Evolutionary conservation across 2,329 filamentous ascomycete species (phyloP).

Genomic region (Tolypocladium guangdongense): DNA sequence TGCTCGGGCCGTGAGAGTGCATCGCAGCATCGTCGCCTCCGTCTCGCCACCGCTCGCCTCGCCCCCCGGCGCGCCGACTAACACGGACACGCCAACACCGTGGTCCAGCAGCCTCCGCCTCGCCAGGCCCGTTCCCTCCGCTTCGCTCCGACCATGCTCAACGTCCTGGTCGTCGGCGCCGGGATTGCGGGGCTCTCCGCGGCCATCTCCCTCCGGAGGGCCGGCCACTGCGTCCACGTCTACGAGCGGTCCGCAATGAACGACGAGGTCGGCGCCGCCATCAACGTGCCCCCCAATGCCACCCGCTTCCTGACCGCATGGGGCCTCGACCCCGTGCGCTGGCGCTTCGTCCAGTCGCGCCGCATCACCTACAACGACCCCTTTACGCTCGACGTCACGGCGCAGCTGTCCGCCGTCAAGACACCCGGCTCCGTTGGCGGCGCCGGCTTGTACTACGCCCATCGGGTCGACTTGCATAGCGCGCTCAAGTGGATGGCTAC

Average conservation of each 20-base stretch:
- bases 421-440: slow-evolving; percentile 14
- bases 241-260: slow-evolving; percentile 26
- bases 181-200: slow-evolving; percentile 25
- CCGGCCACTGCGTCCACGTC: slow-evolving; percentile 21
- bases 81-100: not conserved
- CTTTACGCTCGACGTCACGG: slow-evolving; percentile 12
- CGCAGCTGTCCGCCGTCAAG: slow-evolving; percentile 2
- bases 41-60: not conserved
- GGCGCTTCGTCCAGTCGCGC: slow-evolving; percentile 14
- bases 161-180: slow-evolving; percentile 22
- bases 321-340: slow-evolving; percentile 21
- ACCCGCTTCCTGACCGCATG: slow-evolving; percentile 21
- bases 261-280: slow-evolving; percentile 27
- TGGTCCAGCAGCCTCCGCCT: not conserved
- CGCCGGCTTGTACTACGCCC: slow-evolving; percentile 22
- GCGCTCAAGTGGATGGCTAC: slow-evolving; percentile 23
- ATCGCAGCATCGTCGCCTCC: not conserved
- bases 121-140: too few relatives aligned
- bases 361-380: slow-evolving; percentile 12
- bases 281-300: slow-evolving; percentile 27
- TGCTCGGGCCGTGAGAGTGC: not conserved
- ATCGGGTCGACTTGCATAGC: slow-evolving; percentile 29
- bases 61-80: not conserved
- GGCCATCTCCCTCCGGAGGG: slow-evolving; percentile 20
- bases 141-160: slow-evolving; percentile 9